Base-by-base conservation (phyloP, 1,139 yeast genomes). In the Debaryomyces coudertii region DNA sequence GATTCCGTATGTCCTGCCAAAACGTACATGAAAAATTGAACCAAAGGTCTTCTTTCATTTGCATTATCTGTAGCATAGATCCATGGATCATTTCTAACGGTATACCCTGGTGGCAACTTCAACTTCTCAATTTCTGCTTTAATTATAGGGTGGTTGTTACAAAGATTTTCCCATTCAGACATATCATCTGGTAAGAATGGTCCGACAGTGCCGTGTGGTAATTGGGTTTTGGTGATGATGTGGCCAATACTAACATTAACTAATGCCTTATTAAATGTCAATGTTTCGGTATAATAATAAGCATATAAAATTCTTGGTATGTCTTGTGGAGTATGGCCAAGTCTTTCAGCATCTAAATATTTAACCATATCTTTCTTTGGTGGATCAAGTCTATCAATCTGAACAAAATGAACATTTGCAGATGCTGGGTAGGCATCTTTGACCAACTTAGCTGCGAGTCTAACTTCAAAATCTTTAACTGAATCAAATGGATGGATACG, bases 21-120 rank as follows among this genome's bases (percentile, higher is more conserved):
- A 52, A 90, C 79, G 68, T 89, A 89, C 84, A 87, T 84, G 71
- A 84, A 85, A 65, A 85, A 82, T 71, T 87, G 93, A 56, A 85
- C 70, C 69, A 84, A 73, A 25, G 85, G 82, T 64, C 89, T 77
- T 41, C 55, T 71, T 60, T 82, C 87, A 49, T 78, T 75, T 41
- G 76, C 67, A 55, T 79, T 80, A 62, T 86, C 92, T 36, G 90
- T 85, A 56, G 95, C 96, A 63, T 88, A 88, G 76, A 88, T 88
- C 96, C 96, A 89, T 44, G 95, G 92, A 62, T 89, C 90, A 61
- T 77, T 79, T 61, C 85, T 80, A 43, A 88, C 82, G 42, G 78
- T 61, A 58, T 77, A 74, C 20, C 78, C 75, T 40, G 68, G 63
- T 59, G 84, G 90, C 60, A 79, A 77, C 59, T 73, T 79, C 75